Conservation (phyloP, 2,329 filamentous ascomycete species). For the Cordyceps cateniannulata region DNA sequence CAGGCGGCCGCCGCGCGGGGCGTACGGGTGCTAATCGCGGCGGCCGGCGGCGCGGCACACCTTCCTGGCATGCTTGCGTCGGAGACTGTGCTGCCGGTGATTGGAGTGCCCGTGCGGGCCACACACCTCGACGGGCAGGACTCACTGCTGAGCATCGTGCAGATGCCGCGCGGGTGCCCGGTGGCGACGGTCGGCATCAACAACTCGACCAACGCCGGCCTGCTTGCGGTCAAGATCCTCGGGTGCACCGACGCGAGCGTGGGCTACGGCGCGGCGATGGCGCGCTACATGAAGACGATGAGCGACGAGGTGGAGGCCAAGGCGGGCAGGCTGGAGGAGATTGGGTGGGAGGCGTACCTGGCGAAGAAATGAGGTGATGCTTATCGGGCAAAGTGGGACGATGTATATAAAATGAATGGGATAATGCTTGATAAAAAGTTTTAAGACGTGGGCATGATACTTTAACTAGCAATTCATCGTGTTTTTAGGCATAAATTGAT, state of each 20-base stretch:
- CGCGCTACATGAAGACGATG: conserved; percentile 56
- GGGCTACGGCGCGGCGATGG: conserved; percentile 53
- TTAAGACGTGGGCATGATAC: neutral
- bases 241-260: conserved; percentile 36
- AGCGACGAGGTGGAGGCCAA: conserved; percentile 58
- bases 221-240: conserved; percentile 64
- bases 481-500: neutral
- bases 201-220: conserved; percentile 70
- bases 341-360: conserved; percentile 52
- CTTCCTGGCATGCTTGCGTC: conserved; percentile 70
- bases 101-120: conserved; percentile 71
- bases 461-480: neutral
- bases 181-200: conserved; percentile 74
- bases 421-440: neutral
- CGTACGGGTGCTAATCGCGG: conserved; percentile 69
- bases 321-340: conserved; percentile 47
- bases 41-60: conserved; percentile 67
- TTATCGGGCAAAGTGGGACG: neutral
- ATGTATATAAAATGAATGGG: neutral
- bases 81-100: conserved; percentile 65
- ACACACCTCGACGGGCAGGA: conserved; percentile 67
- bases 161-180: conserved; percentile 70
- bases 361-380: conserved; percentile 20
- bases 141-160: conserved; percentile 65
- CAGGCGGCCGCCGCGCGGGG: conserved; percentile 56